A percentile compares a stretch with the other conserved stretches of the same genome.
phyloP scores from a whole-genome alignment of 768 basidiomycete species.

The Phylloporus sp. region DNA sequence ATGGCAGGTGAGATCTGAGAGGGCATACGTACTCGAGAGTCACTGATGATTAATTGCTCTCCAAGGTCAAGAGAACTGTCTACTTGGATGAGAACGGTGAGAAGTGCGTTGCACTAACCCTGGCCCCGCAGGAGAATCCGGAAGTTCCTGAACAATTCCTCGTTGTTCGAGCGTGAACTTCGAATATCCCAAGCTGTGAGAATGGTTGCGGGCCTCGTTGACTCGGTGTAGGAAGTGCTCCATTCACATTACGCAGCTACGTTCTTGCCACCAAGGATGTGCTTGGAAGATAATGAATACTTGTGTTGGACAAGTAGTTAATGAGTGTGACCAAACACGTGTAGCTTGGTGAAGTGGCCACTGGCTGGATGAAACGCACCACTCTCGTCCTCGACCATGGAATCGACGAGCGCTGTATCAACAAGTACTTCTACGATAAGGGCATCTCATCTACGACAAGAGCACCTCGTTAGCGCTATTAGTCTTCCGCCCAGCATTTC shows the following conservation, averaged over 20 bases:
- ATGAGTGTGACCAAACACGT: slow-evolving; percentile 35
- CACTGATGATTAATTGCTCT: background rate
- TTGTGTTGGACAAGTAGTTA: background rate
- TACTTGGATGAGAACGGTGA: slow-evolving; percentile 36
- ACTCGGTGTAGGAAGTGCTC: background rate
- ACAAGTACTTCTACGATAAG: slow-evolving; percentile 43
- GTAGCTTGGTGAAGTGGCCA: slow-evolving; percentile 21
- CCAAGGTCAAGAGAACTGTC: slow-evolving; percentile 46
- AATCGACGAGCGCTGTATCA: slow-evolving; percentile 15
- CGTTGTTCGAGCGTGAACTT: slow-evolving; percentile 49
- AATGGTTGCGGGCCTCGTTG: background rate
- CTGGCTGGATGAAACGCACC: too few species aligned
- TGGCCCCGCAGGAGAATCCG: slow-evolving; percentile 57
- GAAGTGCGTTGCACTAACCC: slow-evolving; percentile 33
- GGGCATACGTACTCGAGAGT: background rate
- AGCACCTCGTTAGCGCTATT: slow-evolving; percentile 6
- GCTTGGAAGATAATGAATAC: background rate
- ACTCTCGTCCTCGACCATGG: slow-evolving; percentile 21
- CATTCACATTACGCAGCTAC: background rate
- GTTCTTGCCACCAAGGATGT: too few species aligned
- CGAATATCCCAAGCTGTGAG: too few species aligned
- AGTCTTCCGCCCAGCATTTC: slow-evolving; percentile 25
- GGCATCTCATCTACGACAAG: slow-evolving; percentile 26
- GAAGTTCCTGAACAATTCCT: slow-evolving; percentile 72
- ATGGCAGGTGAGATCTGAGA: slow-evolving; percentile 69